phyloP scores from a whole-genome alignment of 2,329 filamentous ascomycete genomes.

The Metarhizium humberi region DNA sequence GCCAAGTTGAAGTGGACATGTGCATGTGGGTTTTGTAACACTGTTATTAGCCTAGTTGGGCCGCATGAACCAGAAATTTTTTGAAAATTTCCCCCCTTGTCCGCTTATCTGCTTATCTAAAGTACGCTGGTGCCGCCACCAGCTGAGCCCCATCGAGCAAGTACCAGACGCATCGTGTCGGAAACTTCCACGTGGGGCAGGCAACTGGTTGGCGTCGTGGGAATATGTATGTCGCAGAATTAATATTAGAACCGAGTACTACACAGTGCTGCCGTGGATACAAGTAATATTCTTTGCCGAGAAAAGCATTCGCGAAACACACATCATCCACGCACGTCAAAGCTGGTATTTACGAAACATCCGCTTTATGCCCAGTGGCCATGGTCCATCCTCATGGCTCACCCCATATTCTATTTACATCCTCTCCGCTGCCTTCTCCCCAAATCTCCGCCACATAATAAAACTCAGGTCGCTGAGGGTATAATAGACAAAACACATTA shows the following conservation, averaged over 20 bases:
- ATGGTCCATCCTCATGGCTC: no score
- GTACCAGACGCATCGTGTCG: no score
- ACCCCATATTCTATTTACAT: neutral
- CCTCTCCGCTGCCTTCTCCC: neutral
- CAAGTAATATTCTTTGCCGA: no score
- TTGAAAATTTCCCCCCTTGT: neutral
- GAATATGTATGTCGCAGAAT: no score
- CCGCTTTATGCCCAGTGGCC: neutral
- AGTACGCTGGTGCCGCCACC: neutral
- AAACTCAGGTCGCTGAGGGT: conserved; percentile 4
- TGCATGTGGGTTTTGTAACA: no score
- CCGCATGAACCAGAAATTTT: neutral
- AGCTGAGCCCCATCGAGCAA: neutral
- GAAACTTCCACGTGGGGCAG: no score
- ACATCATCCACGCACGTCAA: no score
- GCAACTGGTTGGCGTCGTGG: no score
- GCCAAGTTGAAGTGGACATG: neutral
- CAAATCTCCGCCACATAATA: neutral
- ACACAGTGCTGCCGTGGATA: no score
- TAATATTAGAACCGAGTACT: no score
- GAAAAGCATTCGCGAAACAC: no score
- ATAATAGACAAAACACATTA: conserved; percentile 8
- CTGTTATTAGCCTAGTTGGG: neutral
- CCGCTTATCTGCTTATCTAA: conserved; percentile 1
- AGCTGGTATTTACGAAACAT: neutral